phyloP scores from a whole-genome alignment of 495 filamentous ascomycete genomes.

The Tuber brumale region DNA sequence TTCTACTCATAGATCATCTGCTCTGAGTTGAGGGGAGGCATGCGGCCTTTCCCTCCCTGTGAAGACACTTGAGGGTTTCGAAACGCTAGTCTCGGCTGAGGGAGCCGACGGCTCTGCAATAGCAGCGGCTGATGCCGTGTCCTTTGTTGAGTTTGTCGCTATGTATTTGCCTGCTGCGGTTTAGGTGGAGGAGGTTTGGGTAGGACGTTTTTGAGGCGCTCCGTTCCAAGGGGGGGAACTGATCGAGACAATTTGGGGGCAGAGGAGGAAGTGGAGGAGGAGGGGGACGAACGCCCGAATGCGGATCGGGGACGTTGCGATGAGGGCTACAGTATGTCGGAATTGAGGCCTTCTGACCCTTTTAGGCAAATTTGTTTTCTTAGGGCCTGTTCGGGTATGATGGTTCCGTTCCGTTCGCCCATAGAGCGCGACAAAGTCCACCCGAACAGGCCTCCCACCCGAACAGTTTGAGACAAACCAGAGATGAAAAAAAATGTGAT shows the following conservation, averaged over 20 bases:
- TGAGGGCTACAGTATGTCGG: not conserved
- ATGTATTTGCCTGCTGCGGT: slow-evolving; percentile 9
- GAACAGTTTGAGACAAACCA: no score
- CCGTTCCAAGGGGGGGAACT: slow-evolving; percentile 36
- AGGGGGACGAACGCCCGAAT: slow-evolving; percentile 4
- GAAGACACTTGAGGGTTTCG: not conserved
- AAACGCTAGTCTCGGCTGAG: not conserved
- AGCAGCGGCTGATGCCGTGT: slow-evolving; percentile 30
- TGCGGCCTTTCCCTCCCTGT: no score
- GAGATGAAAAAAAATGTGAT: no score
- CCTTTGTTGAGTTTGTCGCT: slow-evolving; percentile 23
- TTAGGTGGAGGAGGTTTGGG: slow-evolving; percentile 8
- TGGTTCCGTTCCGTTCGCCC: no score
- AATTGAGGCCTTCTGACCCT: not conserved
- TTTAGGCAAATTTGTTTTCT: no score
- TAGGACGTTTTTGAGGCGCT: slow-evolving; percentile 17
- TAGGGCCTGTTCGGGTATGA: not conserved
- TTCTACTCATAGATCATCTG: slow-evolving; percentile 17
- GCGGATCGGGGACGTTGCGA: not conserved
- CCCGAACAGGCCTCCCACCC: no score
- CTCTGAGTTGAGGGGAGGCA: no score
- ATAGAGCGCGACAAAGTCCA: no score
- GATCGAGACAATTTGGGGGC: slow-evolving; percentile 13
- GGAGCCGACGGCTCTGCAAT: slow-evolving; percentile 11
- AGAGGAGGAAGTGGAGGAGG: not conserved